Evolutionary conservation across 768 basidiomycete genomes (phyloP).

Genomic region (Phanerodontia chrysosporium): DNA sequence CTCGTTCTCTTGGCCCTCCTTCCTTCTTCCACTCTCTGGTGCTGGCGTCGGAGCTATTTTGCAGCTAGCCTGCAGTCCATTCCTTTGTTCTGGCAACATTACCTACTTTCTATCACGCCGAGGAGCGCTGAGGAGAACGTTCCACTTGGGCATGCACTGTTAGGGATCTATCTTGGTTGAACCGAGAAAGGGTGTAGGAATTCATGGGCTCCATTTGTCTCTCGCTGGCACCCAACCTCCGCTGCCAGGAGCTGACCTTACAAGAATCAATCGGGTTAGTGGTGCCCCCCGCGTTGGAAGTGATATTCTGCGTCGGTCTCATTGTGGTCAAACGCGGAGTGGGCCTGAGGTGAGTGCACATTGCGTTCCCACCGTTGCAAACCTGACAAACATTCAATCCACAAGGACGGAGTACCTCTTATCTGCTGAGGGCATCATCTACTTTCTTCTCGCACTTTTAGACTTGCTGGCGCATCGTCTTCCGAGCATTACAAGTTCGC

Average conservation of each 20-base stretch:
- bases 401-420: slow-evolving; percentile 60
- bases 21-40: slow-evolving; percentile 20
- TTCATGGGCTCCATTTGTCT: slow-evolving; percentile 57
- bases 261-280: slow-evolving; percentile 48
- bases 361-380: too few relatives aligned
- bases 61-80: slow-evolving; percentile 49
- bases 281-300: slow-evolving; percentile 61
- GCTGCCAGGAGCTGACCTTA: slow-evolving; percentile 52
- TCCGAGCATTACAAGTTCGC: slow-evolving; percentile 44
- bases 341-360: slow-evolving; percentile 21
- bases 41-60: slow-evolving; percentile 28
- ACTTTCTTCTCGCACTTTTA: slow-evolving; percentile 53
- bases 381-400: too few relatives aligned
- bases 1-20: slow-evolving; percentile 6
- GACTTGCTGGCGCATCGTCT: slow-evolving; percentile 57
- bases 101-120: slow-evolving; percentile 15
- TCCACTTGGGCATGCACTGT: neutral
- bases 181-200: neutral
- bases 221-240: slow-evolving; percentile 66
- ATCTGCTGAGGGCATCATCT: slow-evolving; percentile 56
- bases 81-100: slow-evolving; percentile 31
- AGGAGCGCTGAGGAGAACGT: slow-evolving; percentile 32
- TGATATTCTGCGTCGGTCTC: slow-evolving; percentile 53
- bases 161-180: neutral
- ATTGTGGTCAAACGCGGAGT: slow-evolving; percentile 42